These are phyloP conservation scores for Lasiodiplodia sp. DNA, from an alignment of 2,329 filamentous ascomycete species.

Conservation along the genomic window DNA sequence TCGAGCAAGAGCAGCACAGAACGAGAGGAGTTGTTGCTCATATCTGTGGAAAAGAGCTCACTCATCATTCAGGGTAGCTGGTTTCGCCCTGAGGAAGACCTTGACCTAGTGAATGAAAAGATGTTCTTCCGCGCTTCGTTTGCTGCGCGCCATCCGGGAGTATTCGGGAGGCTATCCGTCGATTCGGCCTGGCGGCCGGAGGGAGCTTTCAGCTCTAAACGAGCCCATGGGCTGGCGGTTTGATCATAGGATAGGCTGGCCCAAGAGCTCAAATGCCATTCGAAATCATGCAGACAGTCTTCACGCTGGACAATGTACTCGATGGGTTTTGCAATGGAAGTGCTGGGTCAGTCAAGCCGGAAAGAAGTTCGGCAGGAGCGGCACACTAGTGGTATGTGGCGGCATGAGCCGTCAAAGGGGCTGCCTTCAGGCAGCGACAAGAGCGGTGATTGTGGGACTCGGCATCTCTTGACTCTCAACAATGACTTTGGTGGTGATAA, in stretches of 20 bases:
- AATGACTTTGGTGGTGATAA: no score
- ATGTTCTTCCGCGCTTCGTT: slow-evolving; percentile 86
- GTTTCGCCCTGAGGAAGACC: no score
- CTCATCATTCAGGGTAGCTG: slow-evolving; percentile 85
- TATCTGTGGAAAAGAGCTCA: slow-evolving; percentile 77
- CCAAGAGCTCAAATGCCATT: no score
- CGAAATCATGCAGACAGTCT: no score
- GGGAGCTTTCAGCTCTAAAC: slow-evolving; percentile 61
- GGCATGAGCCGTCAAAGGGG: not conserved
- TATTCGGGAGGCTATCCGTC: slow-evolving; percentile 58
- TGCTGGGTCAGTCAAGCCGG: no score
- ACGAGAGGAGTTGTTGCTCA: slow-evolving; percentile 85
- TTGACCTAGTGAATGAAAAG: not conserved
- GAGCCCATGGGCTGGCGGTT: no score
- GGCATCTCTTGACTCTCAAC: not conserved
- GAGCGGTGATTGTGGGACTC: not conserved
- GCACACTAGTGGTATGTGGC: not conserved
- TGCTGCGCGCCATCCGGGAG: slow-evolving; percentile 72
- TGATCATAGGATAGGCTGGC: no score
- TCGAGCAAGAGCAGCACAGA: no score
- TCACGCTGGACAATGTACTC: no score
- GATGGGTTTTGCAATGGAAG: no score
- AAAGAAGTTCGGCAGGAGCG: no score
- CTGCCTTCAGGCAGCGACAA: not conserved
- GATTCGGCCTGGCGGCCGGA: slow-evolving; percentile 78